phyloP scores from a whole-genome alignment of 2,329 filamentous ascomycete species.

The Niveomyces coronatus region DNA sequence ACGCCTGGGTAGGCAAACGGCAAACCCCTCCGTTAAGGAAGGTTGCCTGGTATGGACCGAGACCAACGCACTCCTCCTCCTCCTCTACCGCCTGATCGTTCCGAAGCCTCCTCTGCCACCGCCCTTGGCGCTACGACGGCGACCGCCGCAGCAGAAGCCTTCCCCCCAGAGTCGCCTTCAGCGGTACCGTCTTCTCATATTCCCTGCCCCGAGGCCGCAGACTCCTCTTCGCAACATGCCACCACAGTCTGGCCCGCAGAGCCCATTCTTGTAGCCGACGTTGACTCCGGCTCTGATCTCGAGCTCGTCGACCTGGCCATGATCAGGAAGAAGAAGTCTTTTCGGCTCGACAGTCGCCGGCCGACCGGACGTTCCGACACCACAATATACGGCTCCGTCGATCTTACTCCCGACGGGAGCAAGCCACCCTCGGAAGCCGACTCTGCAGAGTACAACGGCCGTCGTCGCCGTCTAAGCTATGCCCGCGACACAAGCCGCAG shows the following conservation, averaged over 20 bases:
- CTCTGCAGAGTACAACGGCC: slow-evolving; percentile 20
- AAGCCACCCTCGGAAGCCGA: slow-evolving; percentile 26
- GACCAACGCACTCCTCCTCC: slow-evolving; percentile 1
- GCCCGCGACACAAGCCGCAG: slow-evolving; percentile 25
- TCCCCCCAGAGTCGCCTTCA: background rate
- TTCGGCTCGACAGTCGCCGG: slow-evolving; percentile 21
- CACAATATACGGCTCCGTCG: slow-evolving; percentile 29
- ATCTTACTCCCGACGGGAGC: slow-evolving; percentile 24
- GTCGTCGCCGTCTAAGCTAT: slow-evolving; percentile 24
- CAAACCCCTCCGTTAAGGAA: slow-evolving; percentile 2
- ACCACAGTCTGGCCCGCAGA: slow-evolving; percentile 7
- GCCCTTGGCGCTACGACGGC: background rate
- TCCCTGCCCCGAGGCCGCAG: background rate
- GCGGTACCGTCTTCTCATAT: background rate
- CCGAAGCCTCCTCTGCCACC: slow-evolving; percentile 2
- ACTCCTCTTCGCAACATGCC: slow-evolving; percentile 9
- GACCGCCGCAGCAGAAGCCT: slow-evolving; percentile 1
- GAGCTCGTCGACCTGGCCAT: slow-evolving; percentile 15
- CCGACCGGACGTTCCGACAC: slow-evolving; percentile 17
- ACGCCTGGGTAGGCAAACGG: no score
- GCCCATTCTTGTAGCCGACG: slow-evolving; percentile 5
- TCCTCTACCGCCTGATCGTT: slow-evolving; percentile 2
- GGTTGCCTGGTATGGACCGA: slow-evolving; percentile 6
- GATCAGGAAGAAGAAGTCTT: slow-evolving; percentile 27
- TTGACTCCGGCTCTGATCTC: slow-evolving; percentile 8